Base-by-base conservation (phyloP, 2,329 filamentous ascomycete genomes). In the Emydomyces testavorans region DNA sequence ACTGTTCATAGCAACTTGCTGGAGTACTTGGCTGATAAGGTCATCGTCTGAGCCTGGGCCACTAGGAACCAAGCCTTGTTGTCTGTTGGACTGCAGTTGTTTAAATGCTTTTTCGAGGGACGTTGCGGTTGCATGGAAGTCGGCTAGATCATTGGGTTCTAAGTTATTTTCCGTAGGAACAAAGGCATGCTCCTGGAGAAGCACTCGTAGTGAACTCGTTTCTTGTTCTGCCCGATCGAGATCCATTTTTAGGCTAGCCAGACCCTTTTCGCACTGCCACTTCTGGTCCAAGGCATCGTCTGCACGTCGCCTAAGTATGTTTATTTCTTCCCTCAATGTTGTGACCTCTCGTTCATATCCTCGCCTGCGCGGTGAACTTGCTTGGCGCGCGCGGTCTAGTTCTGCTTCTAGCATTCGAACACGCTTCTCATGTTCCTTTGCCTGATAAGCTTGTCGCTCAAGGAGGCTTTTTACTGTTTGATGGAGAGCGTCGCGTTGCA, bases 251-350 rank as follows among this genome's bases (percentile, higher is more conserved):
- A 96, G 70, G 48, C 89, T 87, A 45, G 79, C 77, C 1, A 96
- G 71, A 15, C 87, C 87, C 67, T 93, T 93, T 67, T 95, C 90
- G 52, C 89, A 90, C 62, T 93, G 84, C 82, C 86, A 96, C 66
- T 96, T 96, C 60, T 94, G 85, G 60, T 94, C 87, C 11, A 96
- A 76, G 13, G 90, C 90, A 54, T 96, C 90, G 58, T 98, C 90
- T 24, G 90, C 90, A 46, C 92, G 80, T 52, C 82, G 82, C 36
- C 92, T 81, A 49, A 98, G 74, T 13, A 83, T 77, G 44, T 84
- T 85, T 53, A 98, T 84, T 62, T 98, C 92, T 20, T 83, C 80
- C 51, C 88, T 82, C 36, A 96, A 72, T 52, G 76, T 81, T 1
- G 76, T 74, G 5, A 96, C 85, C 60, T 96, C 90, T 55, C 76